phyloP scores from a whole-genome alignment of 169 alveolate species.

The Plasmodium berghei region DNA sequence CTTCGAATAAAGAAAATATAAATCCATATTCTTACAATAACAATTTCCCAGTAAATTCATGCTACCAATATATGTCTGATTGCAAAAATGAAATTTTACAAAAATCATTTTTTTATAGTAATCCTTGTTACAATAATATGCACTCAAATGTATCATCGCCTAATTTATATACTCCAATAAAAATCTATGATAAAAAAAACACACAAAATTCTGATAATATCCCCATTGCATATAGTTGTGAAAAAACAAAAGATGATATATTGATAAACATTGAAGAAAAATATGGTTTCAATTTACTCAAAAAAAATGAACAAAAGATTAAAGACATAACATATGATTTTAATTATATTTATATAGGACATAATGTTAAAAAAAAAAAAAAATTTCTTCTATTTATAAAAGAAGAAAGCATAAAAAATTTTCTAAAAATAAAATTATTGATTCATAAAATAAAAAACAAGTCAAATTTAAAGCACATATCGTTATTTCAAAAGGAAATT shows the following conservation, averaged over 20 bases:
- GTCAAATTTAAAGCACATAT: constrained; percentile 51
- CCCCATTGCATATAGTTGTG: not conserved
- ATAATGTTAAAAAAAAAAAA: constrained; percentile 20
- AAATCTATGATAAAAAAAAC: not conserved
- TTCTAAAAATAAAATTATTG: constrained; percentile 60
- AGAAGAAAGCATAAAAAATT: constrained; percentile 63
- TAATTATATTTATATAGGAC: constrained; percentile 70
- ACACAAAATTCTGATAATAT: not conserved
- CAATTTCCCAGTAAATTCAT: too few relatives aligned
- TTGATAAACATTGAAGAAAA: constrained; percentile 45
- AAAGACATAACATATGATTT: constrained; percentile 68
- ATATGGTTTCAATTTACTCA: constrained; percentile 67
- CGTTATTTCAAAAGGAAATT: constrained; percentile 58
- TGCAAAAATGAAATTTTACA: too few relatives aligned
- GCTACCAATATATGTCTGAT: too few relatives aligned
- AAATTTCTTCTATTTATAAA: constrained; percentile 48
- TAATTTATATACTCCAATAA: not conserved
- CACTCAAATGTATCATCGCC: too few relatives aligned
- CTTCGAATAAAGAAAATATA: too few relatives aligned
- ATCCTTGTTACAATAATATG: too few relatives aligned
- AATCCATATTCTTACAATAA: too few relatives aligned
- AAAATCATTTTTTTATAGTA: too few relatives aligned
- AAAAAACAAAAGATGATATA: not conserved
- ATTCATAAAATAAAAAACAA: constrained; percentile 54
- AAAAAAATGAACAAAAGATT: constrained; percentile 64